Evolutionary conservation across 2,329 filamentous ascomycete species (phyloP).

Genomic region (Huntiella moniliformis): DNA sequence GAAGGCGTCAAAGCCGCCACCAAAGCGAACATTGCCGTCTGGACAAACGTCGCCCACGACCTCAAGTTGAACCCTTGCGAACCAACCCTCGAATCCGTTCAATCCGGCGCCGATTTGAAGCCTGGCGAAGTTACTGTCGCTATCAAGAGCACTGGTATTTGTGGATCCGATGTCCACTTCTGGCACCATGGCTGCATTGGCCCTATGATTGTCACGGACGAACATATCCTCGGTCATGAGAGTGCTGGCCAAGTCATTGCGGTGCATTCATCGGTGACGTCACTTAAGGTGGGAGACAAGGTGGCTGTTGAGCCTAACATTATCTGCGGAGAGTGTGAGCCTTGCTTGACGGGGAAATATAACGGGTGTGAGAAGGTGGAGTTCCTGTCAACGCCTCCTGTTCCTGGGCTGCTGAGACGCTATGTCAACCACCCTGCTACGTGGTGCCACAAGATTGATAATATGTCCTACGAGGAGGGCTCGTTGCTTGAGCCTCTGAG

Average conservation of each 20-base stretch:
- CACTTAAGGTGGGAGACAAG: slow-evolving; percentile 67
- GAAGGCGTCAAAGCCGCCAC: slow-evolving; percentile 14
- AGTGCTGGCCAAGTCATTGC: slow-evolving; percentile 71
- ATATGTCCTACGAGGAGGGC: slow-evolving; percentile 83
- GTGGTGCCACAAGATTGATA: slow-evolving; percentile 91
- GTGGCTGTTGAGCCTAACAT: slow-evolving; percentile 90
- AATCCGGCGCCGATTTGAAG: slow-evolving; percentile 48
- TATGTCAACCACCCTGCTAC: slow-evolving; percentile 89
- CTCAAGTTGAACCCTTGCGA: slow-evolving; percentile 70
- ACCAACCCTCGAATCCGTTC: slow-evolving; percentile 57
- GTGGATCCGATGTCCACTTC: slow-evolving; percentile 94
- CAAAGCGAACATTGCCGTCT: slow-evolving; percentile 88
- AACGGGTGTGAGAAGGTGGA: slow-evolving; percentile 77
- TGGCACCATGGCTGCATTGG: slow-evolving; percentile 93
- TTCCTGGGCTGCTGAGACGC: slow-evolving; percentile 68
- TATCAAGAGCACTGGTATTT: slow-evolving; percentile 89
- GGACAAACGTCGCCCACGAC: slow-evolving; percentile 82
- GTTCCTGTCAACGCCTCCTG: slow-evolving; percentile 82
- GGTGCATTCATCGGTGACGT: slow-evolving; percentile 59
- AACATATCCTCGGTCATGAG: slow-evolving; percentile 90
- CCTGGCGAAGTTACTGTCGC: slow-evolving; percentile 73
- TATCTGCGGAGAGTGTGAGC: slow-evolving; percentile 78
- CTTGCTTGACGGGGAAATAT: slow-evolving; percentile 80
- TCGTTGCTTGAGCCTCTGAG: slow-evolving; percentile 78
- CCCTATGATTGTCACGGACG: slow-evolving; percentile 76